Conservation (phyloP, 139 green algal species). For the Haematococcus sp. region DNA sequence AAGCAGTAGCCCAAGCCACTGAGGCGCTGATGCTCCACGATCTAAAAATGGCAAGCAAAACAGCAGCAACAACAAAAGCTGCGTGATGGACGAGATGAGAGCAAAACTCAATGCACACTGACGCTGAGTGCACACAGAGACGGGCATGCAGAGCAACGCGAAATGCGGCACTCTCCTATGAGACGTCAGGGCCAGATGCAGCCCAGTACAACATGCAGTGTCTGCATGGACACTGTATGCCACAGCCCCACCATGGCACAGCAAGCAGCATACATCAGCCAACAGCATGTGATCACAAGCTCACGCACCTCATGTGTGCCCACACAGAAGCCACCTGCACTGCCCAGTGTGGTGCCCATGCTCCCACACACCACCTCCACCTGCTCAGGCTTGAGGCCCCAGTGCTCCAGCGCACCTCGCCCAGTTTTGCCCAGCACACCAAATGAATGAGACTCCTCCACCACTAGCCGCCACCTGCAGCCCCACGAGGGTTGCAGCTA, state of each 20-base stretch:
- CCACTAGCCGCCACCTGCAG: constrained; percentile 84
- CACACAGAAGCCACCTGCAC: constrained; percentile 73
- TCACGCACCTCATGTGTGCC: constrained; percentile 35
- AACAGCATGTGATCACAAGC: too few species aligned
- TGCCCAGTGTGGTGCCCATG: constrained; percentile 82
- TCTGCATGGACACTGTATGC: too few species aligned
- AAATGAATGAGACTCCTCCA: constrained; percentile 91
- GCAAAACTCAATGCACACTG: too few species aligned
- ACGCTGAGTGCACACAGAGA: too few species aligned
- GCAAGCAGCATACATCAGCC: not conserved
- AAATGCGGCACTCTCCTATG: too few species aligned
- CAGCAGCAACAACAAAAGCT: too few species aligned
- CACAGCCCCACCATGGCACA: too few species aligned
- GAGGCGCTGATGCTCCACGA: constrained; percentile 93
- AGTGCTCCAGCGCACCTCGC: constrained; percentile 84
- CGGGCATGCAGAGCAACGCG: too few species aligned
- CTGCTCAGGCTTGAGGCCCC: constrained; percentile 59
- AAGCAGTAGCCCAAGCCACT: constrained; percentile 93
- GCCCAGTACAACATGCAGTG: too few species aligned
- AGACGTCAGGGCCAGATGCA: too few species aligned
- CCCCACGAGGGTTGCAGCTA: not conserved
- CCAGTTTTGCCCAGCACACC: constrained; percentile 86
- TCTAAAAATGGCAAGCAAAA: constrained; percentile 31
- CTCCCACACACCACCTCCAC: constrained; percentile 88
- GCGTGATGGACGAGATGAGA: too few species aligned